Conservation (phyloP, 2,329 filamentous ascomycete genomes). For the Penicillium oxalicum region DNA sequence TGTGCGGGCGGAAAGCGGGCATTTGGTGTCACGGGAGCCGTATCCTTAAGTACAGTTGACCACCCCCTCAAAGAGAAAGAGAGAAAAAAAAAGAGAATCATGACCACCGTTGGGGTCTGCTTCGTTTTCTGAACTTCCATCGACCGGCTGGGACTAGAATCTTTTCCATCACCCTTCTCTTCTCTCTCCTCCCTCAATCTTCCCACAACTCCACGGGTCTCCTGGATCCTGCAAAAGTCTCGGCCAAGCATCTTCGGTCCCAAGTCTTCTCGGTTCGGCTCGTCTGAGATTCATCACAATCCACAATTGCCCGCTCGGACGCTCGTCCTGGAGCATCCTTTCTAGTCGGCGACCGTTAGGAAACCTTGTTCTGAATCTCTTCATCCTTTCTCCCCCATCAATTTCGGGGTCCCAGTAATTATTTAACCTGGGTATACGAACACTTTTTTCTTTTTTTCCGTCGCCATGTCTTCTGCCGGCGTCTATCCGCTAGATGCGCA, state of each 20-base stretch:
- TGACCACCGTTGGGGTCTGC: too few species aligned
- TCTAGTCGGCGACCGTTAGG: neutral
- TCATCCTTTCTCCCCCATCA: neutral
- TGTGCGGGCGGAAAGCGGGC: too few species aligned
- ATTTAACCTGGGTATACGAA: too few species aligned
- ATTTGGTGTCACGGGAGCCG: too few species aligned
- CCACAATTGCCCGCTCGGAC: neutral
- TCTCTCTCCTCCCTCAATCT: too few species aligned
- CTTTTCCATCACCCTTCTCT: too few species aligned
- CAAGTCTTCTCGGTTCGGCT: neutral
- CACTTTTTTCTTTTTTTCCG: slow-evolving; percentile 3
- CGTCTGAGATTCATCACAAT: slow-evolving; percentile 7
- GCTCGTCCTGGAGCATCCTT: neutral
- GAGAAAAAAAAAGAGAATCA: too few species aligned
- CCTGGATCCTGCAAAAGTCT: neutral
- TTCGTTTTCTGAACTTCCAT: too few species aligned
- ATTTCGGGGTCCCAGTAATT: neutral
- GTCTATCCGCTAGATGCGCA: slow-evolving; percentile 24
- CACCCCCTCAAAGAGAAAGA: too few species aligned
- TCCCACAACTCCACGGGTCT: neutral
- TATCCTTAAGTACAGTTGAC: too few species aligned
- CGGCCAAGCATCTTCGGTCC: neutral
- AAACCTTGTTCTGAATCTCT: neutral
- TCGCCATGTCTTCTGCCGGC: slow-evolving; percentile 11
- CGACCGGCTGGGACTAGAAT: too few species aligned